These are phyloP conservation scores for Sporothrix pseudoabietina DNA, from an alignment of 2,329 filamentous ascomycete species.

Conservation along the genomic window DNA sequence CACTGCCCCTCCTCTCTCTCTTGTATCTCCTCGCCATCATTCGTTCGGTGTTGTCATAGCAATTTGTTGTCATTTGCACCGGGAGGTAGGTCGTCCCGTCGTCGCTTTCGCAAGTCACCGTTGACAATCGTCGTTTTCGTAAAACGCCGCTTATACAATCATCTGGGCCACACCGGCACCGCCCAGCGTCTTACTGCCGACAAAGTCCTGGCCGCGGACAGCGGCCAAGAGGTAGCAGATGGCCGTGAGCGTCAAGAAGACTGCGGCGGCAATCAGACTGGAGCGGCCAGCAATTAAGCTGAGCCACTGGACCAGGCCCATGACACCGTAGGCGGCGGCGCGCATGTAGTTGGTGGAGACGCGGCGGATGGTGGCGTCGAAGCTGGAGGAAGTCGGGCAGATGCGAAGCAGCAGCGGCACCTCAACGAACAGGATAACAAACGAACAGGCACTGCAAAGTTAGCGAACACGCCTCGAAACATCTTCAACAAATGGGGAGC, in stretches of 20 bases:
- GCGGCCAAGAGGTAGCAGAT: slow-evolving; percentile 80
- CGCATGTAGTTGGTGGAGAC: slow-evolving; percentile 98
- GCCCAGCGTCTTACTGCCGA: slow-evolving; percentile 93
- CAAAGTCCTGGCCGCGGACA: slow-evolving; percentile 80
- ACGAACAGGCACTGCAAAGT: slow-evolving; percentile 61
- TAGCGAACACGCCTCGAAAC: background rate
- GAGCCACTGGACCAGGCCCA: slow-evolving; percentile 83
- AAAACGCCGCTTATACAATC: slow-evolving; percentile 64
- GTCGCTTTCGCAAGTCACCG: background rate
- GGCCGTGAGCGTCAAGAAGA: slow-evolving; percentile 75
- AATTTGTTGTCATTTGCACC: background rate
- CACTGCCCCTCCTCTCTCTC: background rate
- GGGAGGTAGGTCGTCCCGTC: background rate
- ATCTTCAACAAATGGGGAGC: background rate
- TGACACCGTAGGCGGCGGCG: slow-evolving; percentile 78
- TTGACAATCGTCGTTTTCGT: background rate
- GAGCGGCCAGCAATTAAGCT: slow-evolving; percentile 67
- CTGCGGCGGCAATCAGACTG: slow-evolving; percentile 81
- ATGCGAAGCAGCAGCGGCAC: slow-evolving; percentile 94
- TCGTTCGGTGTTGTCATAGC: background rate
- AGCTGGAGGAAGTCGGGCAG: slow-evolving; percentile 88
- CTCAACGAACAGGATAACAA: slow-evolving; percentile 82
- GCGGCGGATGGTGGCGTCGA: slow-evolving; percentile 85
- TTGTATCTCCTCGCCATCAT: background rate
- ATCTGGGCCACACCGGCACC: slow-evolving; percentile 94